Evolutionary conservation across 257 asterid genomes (phyloP).

Genomic region (Lycium barbarum): DNA sequence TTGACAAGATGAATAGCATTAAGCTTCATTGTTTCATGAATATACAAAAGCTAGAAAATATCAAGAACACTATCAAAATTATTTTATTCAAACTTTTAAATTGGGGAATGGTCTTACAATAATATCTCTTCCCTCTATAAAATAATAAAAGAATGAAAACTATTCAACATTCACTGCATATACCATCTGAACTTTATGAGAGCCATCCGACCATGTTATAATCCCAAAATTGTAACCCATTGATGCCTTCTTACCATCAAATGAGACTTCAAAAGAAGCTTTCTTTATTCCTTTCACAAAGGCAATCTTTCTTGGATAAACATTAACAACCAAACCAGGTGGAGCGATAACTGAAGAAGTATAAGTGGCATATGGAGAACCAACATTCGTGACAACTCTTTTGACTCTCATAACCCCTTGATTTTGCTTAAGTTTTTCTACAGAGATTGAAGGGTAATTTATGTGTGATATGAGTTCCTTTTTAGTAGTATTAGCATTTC

Average conservation of each 20-base stretch:
- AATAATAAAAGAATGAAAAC: not conserved
- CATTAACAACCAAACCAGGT: conserved; percentile 51
- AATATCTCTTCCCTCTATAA: not conserved
- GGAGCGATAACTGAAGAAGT: conserved; percentile 53
- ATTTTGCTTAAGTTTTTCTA: conserved; percentile 42
- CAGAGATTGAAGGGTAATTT: conserved; percentile 76
- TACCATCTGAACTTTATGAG: conserved; percentile 58
- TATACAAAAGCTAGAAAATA: not conserved
- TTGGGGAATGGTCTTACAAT: not conserved
- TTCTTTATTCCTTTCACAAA: conserved; percentile 39
- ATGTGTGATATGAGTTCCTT: conserved; percentile 53
- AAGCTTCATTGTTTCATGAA: not conserved
- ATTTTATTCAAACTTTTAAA: not conserved
- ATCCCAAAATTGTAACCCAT: conserved; percentile 68
- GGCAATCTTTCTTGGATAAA: conserved; percentile 47
- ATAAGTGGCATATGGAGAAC: conserved; percentile 52
- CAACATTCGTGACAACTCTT: conserved; percentile 64
- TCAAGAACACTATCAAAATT: not conserved
- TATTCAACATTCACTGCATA: conserved; percentile 62
- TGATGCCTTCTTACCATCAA: conserved; percentile 58
- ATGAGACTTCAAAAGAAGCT: conserved; percentile 53
- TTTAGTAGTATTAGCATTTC: not conserved
- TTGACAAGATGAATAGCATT: not conserved
- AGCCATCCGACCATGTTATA: conserved; percentile 66
- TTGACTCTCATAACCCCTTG: conserved; percentile 51